phyloP scores from a whole-genome alignment of 768 basidiomycete genomes.

The Auricularia sp. region DNA sequence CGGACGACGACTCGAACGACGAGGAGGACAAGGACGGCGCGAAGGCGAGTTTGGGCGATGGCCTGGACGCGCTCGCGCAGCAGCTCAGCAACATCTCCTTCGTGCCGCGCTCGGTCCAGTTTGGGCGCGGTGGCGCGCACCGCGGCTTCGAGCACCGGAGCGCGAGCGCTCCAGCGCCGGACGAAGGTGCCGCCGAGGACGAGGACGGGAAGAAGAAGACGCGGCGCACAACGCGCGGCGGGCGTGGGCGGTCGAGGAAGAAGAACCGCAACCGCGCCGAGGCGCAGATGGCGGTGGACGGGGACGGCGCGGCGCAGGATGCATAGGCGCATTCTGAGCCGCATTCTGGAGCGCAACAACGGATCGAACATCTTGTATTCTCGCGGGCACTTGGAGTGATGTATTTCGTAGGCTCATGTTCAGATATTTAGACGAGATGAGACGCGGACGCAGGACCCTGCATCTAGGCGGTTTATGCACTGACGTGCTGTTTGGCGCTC shows the following conservation, averaged over 20 bases:
- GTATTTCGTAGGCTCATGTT: no score
- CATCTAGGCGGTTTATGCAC: no score
- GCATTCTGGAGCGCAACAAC: no score
- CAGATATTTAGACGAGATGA: no score
- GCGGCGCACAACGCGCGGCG: background rate
- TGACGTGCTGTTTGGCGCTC: no score
- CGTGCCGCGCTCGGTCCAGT: constrained; percentile 59
- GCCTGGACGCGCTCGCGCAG: constrained; percentile 39
- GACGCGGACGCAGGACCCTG: no score
- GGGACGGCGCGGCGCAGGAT: no score
- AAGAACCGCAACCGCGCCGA: background rate
- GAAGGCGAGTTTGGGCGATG: constrained; percentile 11
- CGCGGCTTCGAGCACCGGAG: constrained; percentile 34
- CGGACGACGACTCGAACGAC: background rate
- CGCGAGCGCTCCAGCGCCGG: background rate
- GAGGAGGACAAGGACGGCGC: constrained; percentile 12
- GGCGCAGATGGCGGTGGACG: no score
- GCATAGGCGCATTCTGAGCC: no score
- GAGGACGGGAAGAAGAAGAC: background rate
- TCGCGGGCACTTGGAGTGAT: no score
- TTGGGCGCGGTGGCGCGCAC: constrained; percentile 58
- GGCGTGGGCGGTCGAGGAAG: background rate
- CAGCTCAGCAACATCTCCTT: constrained; percentile 43
- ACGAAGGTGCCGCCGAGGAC: background rate
- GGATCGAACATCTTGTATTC: no score